Conservation (phyloP, 164 flowering plant genomes). For the Liriodendron chinense region DNA sequence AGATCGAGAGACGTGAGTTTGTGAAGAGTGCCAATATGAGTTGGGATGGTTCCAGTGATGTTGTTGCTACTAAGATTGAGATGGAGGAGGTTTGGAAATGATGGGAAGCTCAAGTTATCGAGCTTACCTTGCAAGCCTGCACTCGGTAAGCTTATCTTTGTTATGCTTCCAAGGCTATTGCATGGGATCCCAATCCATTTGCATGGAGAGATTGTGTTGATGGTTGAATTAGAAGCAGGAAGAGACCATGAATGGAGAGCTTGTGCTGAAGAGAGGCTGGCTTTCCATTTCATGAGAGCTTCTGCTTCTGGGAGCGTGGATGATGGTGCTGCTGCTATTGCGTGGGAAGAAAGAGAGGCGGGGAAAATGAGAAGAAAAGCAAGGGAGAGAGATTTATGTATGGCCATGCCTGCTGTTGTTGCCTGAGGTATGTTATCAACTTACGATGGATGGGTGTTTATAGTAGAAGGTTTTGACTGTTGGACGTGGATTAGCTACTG, state of each 20-base stretch:
- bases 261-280: neutral
- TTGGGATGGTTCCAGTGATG: conserved; percentile 20
- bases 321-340: neutral
- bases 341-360: too few species aligned
- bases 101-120: conserved; percentile 15
- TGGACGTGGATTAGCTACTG: too few species aligned
- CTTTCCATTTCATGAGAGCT: conserved; percentile 3
- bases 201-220: conserved; percentile 2
- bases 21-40: conserved; percentile 14
- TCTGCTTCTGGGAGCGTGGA: neutral
- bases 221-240: neutral
- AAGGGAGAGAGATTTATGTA: too few species aligned
- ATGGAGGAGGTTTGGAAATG: conserved; percentile 20
- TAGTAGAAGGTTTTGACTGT: too few species aligned
- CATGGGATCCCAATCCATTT: conserved; percentile 22
- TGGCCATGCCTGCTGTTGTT: too few species aligned
- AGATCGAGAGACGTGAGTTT: conserved; percentile 24
- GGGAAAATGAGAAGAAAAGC: too few species aligned
- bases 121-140: conserved; percentile 14
- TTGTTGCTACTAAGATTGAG: conserved; percentile 13
- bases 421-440: too few species aligned
- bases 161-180: conserved; percentile 9
- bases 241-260: conserved; percentile 4
- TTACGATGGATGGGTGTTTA: too few species aligned
- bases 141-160: conserved; percentile 8